phyloP scores from a whole-genome alignment of 495 filamentous ascomycete genomes.

The Xylaria scruposa region DNA sequence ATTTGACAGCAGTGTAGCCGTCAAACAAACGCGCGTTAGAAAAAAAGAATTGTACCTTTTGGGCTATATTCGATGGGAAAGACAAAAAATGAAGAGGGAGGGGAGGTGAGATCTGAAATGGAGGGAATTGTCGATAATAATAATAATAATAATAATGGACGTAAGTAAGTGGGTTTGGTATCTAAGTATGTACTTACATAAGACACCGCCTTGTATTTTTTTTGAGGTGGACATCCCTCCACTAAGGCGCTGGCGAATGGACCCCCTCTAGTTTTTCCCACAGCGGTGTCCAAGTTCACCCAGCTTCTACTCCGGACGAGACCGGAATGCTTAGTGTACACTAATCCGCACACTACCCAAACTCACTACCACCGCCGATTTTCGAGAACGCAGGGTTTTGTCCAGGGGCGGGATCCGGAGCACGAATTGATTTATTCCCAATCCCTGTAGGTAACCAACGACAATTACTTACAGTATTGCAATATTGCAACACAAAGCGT shows the following conservation, averaged over 20 bases:
- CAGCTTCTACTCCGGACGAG: neutral
- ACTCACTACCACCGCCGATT: neutral
- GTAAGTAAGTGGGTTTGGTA: slow-evolving; percentile 4
- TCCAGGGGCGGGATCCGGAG: neutral
- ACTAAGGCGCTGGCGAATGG: neutral
- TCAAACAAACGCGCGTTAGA: slow-evolving; percentile 67
- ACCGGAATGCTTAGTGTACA: slow-evolving; percentile 19
- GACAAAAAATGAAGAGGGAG: neutral
- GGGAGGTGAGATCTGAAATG: neutral
- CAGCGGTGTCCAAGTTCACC: neutral
- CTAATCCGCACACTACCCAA: neutral
- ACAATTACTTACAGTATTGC: neutral
- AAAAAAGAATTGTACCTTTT: slow-evolving; percentile 3
- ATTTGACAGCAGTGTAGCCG: slow-evolving; percentile 69
- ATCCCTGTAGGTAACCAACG: neutral
- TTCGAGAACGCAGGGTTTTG: neutral
- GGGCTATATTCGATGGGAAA: slow-evolving; percentile 14
- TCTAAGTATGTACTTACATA: neutral
- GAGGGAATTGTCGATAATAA: slow-evolving; percentile 21
- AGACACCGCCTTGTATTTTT: neutral
- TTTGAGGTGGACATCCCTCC: neutral
- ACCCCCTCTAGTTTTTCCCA: neutral
- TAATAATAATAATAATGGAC: slow-evolving; percentile 14
- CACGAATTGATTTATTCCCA: slow-evolving; percentile 11
- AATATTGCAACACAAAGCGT: neutral